Conservation (phyloP, 768 basidiomycete genomes). For the Serendipita sp. region DNA sequence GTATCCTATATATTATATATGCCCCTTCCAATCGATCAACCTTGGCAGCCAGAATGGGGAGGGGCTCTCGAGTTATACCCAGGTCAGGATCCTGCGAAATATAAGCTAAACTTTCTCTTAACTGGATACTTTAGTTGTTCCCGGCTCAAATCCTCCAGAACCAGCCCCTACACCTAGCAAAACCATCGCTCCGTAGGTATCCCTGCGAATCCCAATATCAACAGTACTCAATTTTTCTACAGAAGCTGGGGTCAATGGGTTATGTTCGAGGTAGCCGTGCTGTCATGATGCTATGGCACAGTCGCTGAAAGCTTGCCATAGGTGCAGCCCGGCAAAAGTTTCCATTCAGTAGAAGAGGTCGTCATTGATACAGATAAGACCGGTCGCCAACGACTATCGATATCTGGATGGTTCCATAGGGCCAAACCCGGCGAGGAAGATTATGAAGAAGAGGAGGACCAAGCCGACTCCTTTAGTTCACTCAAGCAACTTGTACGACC, state of each 20-base stretch:
- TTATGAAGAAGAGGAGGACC: conserved; percentile 38
- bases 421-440: conserved; percentile 85
- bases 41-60: conserved; percentile 83
- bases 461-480: conserved; percentile 41
- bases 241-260: not conserved
- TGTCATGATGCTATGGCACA: conserved; percentile 11
- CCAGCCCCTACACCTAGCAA: conserved; percentile 51
- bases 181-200: conserved; percentile 39
- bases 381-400: conserved; percentile 60
- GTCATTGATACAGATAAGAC: conserved; percentile 58
- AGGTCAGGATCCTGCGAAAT: conserved; percentile 13
- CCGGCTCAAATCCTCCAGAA: conserved; percentile 26
- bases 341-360: conserved; percentile 95
- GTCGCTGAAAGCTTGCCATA: conserved; percentile 27
- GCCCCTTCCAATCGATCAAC: conserved; percentile 54
- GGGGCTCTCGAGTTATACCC: conserved; percentile 92
- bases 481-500: conserved; percentile 78
- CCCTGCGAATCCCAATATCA: not conserved
- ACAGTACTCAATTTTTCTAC: not conserved
- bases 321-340: conserved; percentile 90
- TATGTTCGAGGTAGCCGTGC: conserved; percentile 35
- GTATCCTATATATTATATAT: conserved; percentile 97
- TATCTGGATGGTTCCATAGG: conserved; percentile 95
- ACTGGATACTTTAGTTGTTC: not conserved
- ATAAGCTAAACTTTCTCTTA: not conserved